Conservation (phyloP, 2,329 filamentous ascomycete genomes). For the Scytalidium lignicola region DNA sequence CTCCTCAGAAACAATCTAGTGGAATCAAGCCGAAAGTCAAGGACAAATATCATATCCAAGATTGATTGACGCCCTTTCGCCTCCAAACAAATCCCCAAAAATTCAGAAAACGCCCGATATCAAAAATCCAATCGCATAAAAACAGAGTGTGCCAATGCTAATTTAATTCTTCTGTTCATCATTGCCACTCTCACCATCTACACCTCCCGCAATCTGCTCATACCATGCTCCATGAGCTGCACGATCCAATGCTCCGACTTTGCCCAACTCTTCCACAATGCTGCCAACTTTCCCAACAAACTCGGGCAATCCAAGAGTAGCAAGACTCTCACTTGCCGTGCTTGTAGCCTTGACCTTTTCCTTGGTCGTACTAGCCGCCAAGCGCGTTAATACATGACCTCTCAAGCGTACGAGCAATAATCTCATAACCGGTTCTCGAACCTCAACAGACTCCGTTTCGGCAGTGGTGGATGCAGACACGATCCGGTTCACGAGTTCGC, state of each 20-base stretch:
- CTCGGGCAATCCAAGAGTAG: constrained; percentile 65
- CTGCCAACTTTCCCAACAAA: constrained; percentile 65
- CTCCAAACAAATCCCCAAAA: too few species aligned
- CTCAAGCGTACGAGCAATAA: constrained; percentile 64
- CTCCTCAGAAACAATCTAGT: too few species aligned
- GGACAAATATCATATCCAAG: too few species aligned
- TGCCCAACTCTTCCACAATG: constrained; percentile 63
- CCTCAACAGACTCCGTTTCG: constrained; percentile 21
- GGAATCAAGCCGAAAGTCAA: too few species aligned
- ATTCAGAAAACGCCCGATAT: too few species aligned
- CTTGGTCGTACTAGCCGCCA: constrained; percentile 60
- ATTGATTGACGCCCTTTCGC: too few species aligned
- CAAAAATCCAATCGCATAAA: too few species aligned
- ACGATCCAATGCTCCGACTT: constrained; percentile 62
- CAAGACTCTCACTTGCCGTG: constrained; percentile 64
- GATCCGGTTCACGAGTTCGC: constrained; percentile 53
- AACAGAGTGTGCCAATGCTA: too few species aligned
- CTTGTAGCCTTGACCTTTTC: constrained; percentile 68
- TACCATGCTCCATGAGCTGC: constrained; percentile 67
- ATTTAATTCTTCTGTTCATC: too few species aligned
- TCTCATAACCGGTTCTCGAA: constrained; percentile 54
- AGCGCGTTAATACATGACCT: constrained; percentile 58
- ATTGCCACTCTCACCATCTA: too few species aligned
- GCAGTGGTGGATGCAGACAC: constrained; percentile 28
- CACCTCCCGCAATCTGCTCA: constrained; percentile 46